These are phyloP conservation scores for Stemphylium vesicarium DNA, from an alignment of 2,329 filamentous ascomycete genomes.

Conservation along the genomic window DNA sequence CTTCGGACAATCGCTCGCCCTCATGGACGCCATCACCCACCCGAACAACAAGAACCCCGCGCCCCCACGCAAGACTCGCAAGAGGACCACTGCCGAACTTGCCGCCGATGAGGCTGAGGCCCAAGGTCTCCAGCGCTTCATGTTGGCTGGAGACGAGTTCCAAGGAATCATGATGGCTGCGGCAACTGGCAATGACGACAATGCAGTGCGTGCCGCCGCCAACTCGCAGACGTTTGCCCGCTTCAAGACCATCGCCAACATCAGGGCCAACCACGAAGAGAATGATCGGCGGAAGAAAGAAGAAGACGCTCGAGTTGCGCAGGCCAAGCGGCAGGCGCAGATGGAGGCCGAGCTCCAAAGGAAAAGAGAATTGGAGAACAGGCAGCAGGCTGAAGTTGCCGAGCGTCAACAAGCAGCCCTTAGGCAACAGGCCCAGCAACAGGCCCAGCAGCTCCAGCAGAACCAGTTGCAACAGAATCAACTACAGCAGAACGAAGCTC, in stretches of 20 bases:
- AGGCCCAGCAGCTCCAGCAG: constrained; percentile 24
- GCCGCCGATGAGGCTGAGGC: constrained; percentile 92
- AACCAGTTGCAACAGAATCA: constrained; percentile 38
- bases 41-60: constrained; percentile 78
- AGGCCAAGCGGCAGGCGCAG: constrained; percentile 51
- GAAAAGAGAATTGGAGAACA: constrained; percentile 42
- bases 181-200: constrained; percentile 72
- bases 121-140: constrained; percentile 86
- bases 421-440: constrained; percentile 54
- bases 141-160: constrained; percentile 90
- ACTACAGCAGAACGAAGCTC: constrained; percentile 40
- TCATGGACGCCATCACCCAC: constrained; percentile 75
- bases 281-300: constrained; percentile 62
- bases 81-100: constrained; percentile 92
- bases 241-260: constrained; percentile 89
- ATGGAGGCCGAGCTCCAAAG: constrained; percentile 44
- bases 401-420: constrained; percentile 59
- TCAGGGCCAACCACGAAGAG: constrained; percentile 78
- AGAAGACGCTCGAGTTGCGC: constrained; percentile 54
- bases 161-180: constrained; percentile 64
- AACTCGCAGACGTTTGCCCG: constrained; percentile 87
- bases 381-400: constrained; percentile 42
- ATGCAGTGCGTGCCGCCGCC: constrained; percentile 64
- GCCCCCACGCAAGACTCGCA: constrained; percentile 85
- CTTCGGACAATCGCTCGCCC: constrained; percentile 70